Base-by-base conservation (phyloP, 2,329 filamentous ascomycete species). In the Botrytis aclada region DNA sequence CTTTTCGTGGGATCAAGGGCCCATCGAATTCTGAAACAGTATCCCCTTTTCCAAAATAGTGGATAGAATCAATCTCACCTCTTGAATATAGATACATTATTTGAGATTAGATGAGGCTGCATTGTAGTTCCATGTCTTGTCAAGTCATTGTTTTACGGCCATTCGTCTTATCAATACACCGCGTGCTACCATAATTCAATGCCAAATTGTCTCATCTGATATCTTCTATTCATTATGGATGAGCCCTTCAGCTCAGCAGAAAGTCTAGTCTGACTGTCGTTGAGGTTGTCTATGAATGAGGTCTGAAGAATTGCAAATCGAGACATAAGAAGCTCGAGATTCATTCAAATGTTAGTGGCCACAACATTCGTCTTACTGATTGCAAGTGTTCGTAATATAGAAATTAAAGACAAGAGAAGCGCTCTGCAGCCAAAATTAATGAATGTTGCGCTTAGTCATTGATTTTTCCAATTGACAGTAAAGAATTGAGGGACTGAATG, bases 211-310 rank as follows among this genome's bases (percentile, higher is more conserved):
- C 47, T 51, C 22, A 6, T 14, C 10, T 10, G 47, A 51, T 6
- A 51, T n/a, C 10, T n/a, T n/a, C 10, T 12, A n/a, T 51, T 10
- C 14, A 14, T 4, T 25, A n/a, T 6, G 22, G 2, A 14, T 51
- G 22, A 12, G n/a, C 3, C 14, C 0, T 12, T n/a, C 25, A 51
- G 0, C 10, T n/a, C 14, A 51, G 3, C 4, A n/a, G 1, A 20
- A n/a, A 25, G 51, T 29, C 3, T 3, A 16, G 18, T 2, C 7
- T 54, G 25, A 29, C 4, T 8, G 2, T 16, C n/a, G n/a, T 54
- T 29, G 25, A n/a, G 18, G 25, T 4, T 29, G 5, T 29, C 25
- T 1, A 8, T 29, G 29, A 7, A 16, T n/a, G 25, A 29, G 2
- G 4, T 8, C 12, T 3, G 4, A 29, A 6, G 6, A 3, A 29